Percentiles rank a stretch among this genome's conserved stretches.
Evolutionary conservation across 805 yeast species (phyloP).

Genomic region (Priceomyces haplophilus): DNA sequence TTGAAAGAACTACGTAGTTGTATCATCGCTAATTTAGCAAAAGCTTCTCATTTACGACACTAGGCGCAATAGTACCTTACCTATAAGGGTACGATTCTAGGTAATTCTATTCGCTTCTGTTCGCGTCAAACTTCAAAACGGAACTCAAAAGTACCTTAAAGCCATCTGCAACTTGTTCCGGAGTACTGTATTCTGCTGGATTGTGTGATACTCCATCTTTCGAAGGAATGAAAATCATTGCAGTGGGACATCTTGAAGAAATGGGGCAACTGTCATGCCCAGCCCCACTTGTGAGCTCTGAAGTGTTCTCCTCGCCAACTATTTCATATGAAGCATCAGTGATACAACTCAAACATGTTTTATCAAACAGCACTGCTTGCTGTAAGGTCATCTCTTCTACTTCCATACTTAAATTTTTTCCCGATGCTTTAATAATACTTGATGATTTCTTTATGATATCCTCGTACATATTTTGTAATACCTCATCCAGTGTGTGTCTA

Average conservation of each 20-base stretch:
- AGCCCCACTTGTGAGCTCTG: conserved; percentile 60
- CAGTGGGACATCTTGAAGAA: conserved; percentile 55
- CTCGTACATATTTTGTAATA: conserved; percentile 31
- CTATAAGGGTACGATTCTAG: too few relatives aligned
- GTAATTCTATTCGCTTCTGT: neutral
- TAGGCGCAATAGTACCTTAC: too few relatives aligned
- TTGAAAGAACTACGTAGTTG: too few relatives aligned
- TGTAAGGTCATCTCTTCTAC: conserved; percentile 43
- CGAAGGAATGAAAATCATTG: conserved; percentile 73
- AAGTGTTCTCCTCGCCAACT: conserved; percentile 42
- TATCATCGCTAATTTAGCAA: too few relatives aligned
- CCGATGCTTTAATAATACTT: conserved; percentile 29
- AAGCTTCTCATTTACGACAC: too few relatives aligned
- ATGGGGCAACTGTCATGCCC: conserved; percentile 72
- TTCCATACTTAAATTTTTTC: conserved; percentile 34
- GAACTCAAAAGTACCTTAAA: conserved; percentile 52
- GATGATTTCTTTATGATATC: conserved; percentile 39
- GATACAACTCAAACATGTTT: conserved; percentile 51
- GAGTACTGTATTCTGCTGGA: conserved; percentile 62
- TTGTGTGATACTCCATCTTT: conserved; percentile 65
- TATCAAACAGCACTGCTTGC: conserved; percentile 56
- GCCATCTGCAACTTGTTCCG: conserved; percentile 60
- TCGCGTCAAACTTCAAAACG: conserved; percentile 29
- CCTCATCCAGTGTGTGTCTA: conserved; percentile 51
- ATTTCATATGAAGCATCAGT: conserved; percentile 48